phyloP scores from a whole-genome alignment of 495 filamentous ascomycete species.

The Poronia punctata region DNA sequence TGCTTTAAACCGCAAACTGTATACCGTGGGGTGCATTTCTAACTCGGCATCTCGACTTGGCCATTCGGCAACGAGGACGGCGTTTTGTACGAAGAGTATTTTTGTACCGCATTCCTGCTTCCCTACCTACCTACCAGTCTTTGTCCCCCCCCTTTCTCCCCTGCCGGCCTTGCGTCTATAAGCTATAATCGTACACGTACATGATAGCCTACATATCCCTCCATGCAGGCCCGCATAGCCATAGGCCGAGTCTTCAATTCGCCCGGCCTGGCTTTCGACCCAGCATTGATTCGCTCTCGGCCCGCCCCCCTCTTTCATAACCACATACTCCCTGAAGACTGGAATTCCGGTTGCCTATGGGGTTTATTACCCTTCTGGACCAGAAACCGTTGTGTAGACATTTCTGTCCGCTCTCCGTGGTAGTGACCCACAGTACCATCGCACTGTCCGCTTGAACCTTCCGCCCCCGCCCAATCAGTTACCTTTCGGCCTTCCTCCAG shows the following conservation, averaged over 20 bases:
- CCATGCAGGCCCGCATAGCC: constrained; percentile 18
- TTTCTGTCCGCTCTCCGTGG: constrained; percentile 21
- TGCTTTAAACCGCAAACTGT: too few species aligned
- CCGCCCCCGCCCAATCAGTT: constrained; percentile 23
- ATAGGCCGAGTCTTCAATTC: constrained; percentile 11
- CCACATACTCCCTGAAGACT: constrained; percentile 18
- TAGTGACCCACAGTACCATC: constrained; percentile 26
- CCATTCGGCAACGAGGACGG: background rate
- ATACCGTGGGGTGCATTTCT: too few species aligned
- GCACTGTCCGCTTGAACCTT: constrained; percentile 22
- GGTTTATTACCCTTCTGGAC: constrained; percentile 31
- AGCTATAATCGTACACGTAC: constrained; percentile 14
- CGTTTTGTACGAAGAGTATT: constrained; percentile 7
- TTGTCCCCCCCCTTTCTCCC: background rate
- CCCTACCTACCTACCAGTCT: constrained; percentile 2
- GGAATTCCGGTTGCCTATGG: constrained; percentile 31
- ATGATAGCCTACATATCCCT: constrained; percentile 17
- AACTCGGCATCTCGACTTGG: too few species aligned
- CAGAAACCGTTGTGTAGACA: constrained; percentile 17
- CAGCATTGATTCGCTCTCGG: constrained; percentile 8
- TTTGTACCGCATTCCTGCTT: constrained; percentile 9
- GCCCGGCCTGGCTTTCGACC: constrained; percentile 12
- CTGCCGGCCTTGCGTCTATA: constrained; percentile 1
- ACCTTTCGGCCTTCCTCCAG: constrained; percentile 10
- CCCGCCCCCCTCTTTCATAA: constrained; percentile 17